Base-by-base conservation (phyloP, 164 flowering plant genomes). In the Euptelea pleiosperma region DNA sequence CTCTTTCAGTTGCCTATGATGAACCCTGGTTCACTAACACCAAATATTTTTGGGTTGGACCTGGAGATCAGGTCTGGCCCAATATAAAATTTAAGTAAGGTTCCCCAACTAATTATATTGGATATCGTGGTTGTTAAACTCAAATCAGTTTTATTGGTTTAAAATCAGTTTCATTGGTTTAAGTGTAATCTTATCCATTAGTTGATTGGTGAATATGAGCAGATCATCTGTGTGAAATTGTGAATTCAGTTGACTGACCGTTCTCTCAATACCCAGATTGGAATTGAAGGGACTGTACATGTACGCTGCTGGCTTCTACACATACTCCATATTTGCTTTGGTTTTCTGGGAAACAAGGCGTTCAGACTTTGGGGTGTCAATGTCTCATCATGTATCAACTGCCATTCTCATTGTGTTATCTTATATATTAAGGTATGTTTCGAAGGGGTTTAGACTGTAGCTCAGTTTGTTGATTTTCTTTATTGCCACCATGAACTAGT, bases 1-100 rank as follows among this genome's bases (percentile, higher is more conserved):
- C 84, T 60, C 69, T 93, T 15, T 72, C 60, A 63, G 97, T 93
- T 29, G 86, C 95, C 15, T 83, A 85, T 66, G 51, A 84, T 58
- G 99, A 94, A 70, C 99, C 96, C 55, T 94, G 99, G 99, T 88
- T 94, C 77, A 85, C 78, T 10, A 75, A 82, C 26, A 88, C 96
- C 25, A 78, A 16, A 63, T 52, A 73, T 60, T 93, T 85, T 64
- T 93, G 95, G 95, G 77, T 78, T 28, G 99, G 99, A 25, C 97
- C 99, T 41, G 99, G 97, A 33, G 63, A 81, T 53, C 97, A 93
- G 73, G 65, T 73, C 58, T 93, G 99, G 99, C 99, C 97, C 29
- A 86, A 91, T 66, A 93, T 82, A 69, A 85, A 78, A 50, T 75
- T 76, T 14, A 94, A 94, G 99, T 94, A 79, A 80, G 94, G 19